These are phyloP conservation scores for Penicillium daleae DNA, from an alignment of 495 filamentous ascomycete genomes.

Conservation along the genomic window DNA sequence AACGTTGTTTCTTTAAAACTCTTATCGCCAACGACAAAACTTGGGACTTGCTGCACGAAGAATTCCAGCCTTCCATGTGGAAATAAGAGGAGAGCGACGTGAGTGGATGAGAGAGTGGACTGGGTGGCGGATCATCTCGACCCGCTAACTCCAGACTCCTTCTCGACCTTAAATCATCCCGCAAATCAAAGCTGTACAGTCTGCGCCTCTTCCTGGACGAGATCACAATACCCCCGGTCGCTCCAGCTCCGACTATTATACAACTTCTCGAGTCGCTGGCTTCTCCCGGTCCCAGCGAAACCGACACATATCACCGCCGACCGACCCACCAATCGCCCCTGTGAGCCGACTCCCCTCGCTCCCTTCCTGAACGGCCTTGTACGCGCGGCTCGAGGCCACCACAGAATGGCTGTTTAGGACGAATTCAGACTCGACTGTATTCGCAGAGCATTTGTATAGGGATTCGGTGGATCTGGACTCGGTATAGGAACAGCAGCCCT, in stretches of 20 bases:
- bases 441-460: slow-evolving; percentile 7
- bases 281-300: neutral
- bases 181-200: neutral
- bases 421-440: neutral
- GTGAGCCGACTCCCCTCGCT: slow-evolving; percentile 11
- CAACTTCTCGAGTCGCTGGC: neutral
- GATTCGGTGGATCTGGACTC: slow-evolving; percentile 16
- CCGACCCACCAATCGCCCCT: slow-evolving; percentile 1
- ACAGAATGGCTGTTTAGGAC: slow-evolving; percentile 27
- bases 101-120: slow-evolving; percentile 20
- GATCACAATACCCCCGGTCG: neutral
- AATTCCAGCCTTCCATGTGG: neutral
- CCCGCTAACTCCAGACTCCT: slow-evolving; percentile 25
- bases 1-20: too few relatives aligned
- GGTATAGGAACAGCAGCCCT: slow-evolving; percentile 30
- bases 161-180: slow-evolving; percentile 12
- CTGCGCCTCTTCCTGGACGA: neutral
- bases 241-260: neutral
- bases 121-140: slow-evolving; percentile 31
- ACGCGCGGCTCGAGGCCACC: slow-evolving; percentile 18
- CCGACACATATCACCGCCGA: neutral
- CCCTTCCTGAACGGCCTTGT: slow-evolving; percentile 11
- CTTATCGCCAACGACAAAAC: too few relatives aligned
- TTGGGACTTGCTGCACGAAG: too few relatives aligned
- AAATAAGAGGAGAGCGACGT: neutral